phyloP scores from a whole-genome alignment of 2,329 filamentous ascomycete species.

The Pseudopyricularia javanii region DNA sequence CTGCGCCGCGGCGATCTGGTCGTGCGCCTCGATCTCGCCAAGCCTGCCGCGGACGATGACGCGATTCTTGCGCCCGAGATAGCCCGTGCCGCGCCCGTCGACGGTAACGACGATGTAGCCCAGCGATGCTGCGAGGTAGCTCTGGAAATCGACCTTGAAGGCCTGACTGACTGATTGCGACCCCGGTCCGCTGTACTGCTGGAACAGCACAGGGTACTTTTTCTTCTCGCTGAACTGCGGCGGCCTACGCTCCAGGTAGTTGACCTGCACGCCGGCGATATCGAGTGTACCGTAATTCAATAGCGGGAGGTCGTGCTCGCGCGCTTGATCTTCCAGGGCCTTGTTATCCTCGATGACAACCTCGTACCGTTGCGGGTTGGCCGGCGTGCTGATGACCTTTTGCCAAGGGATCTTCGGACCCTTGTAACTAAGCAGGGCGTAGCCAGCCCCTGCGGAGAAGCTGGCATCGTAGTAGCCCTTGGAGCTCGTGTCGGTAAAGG shows the following conservation, averaged over 20 bases:
- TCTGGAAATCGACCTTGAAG: constrained; percentile 80
- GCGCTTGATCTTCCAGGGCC: constrained; percentile 53
- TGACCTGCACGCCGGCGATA: constrained; percentile 63
- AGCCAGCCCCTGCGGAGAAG: constrained; percentile 74
- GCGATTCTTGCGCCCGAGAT: constrained; percentile 71
- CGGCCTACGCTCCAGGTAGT: constrained; percentile 73
- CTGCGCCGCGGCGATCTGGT: constrained; percentile 85
- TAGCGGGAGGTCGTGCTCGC: constrained; percentile 69
- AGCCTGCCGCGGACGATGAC: constrained; percentile 74
- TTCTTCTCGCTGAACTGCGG: constrained; percentile 76
- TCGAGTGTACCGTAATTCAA: constrained; percentile 73
- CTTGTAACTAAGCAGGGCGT: constrained; percentile 69
- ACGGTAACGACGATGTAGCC: constrained; percentile 93
- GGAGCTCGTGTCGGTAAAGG: constrained; percentile 60
- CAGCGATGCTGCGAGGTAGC: constrained; percentile 72
- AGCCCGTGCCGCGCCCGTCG: constrained; percentile 87
- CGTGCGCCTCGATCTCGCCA: constrained; percentile 71
- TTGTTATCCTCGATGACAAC: constrained; percentile 69
- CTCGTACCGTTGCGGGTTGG: constrained; percentile 50
- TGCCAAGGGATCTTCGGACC: constrained; percentile 86
- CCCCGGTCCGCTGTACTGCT: constrained; percentile 88
- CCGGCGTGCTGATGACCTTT: constrained; percentile 74
- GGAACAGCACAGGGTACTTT: constrained; percentile 89
- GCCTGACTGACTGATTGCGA: constrained; percentile 75
- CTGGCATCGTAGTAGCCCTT: constrained; percentile 73